Base-by-base conservation (phyloP, 305 asterid genomes). In the Fraxinus sp. region DNA sequence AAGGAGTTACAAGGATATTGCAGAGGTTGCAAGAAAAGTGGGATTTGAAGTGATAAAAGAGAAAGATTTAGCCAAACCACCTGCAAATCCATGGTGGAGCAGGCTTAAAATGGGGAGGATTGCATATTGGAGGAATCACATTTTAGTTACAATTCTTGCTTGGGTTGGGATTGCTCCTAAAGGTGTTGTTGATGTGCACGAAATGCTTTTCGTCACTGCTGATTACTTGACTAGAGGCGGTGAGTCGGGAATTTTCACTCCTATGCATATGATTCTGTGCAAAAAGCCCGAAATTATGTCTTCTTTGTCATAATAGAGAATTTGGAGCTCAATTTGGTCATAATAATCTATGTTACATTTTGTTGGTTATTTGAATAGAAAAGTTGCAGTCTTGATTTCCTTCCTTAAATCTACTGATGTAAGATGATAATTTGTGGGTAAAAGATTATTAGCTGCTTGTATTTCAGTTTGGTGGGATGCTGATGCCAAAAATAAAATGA, bases 181-280 rank as follows among this genome's bases (percentile, higher is more conserved):
- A 82, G 99, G 99, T 0, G 89, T 85, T 11, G 98, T 93, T 4
- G 98, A 96, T 79, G 99, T 96, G 16, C 98, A 96, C 72, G 98
- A 94, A 89, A 96, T 96, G 99, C 91, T 96, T 14, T 94, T 96
- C 39, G 93, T 94, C 22, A 96, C 99, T 0, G 99, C 99, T 7
- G 98, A 96, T 84, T 90, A 91, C 46, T 89, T 96, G 71, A 86
- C 98, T 4, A 89, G 86, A 83, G 99, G 99, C 1, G 98, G 99
- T 0, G 98, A 96, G 49, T 86, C 89, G 0, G 98, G 98, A 30
- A 94, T 96, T n/a, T 96, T 96, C 90, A 83, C 89, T 35, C 99
- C 99, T 79, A 96, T 96, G 99, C 98, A 94, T 79, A 93, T 94
- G 99, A 89, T 96, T 81, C 92, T 96, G 86, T 96, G 98, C 95